These are phyloP conservation scores for Phytophthora podocarpi DNA, from an alignment of 352 stramenopile species.

Conservation along the genomic window DNA sequence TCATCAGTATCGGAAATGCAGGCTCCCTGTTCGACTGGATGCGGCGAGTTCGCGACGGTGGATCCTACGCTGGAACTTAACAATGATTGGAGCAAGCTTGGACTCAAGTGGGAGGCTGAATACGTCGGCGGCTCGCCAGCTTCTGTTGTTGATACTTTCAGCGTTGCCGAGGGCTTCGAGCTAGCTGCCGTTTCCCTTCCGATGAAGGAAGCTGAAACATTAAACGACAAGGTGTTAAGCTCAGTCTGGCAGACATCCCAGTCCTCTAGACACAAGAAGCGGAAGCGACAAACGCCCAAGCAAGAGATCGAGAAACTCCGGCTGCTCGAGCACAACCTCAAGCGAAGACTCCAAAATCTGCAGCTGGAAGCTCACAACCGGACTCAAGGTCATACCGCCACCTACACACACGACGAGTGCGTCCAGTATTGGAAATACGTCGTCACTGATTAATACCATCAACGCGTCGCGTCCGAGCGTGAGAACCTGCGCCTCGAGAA, in stretches of 20 bases:
- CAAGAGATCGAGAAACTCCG: slow-evolving; percentile 13
- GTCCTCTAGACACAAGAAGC: not conserved
- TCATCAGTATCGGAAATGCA: slow-evolving; percentile 13
- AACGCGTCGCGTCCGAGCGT: slow-evolving; percentile 4
- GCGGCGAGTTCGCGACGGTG: not conserved
- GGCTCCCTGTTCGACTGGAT: not conserved
- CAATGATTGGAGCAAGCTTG: slow-evolving; percentile 1
- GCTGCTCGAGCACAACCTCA: slow-evolving; percentile 8
- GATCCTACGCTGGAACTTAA: not conserved
- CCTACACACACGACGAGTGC: no score
- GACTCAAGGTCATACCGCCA: not conserved
- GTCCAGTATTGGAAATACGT: not conserved
- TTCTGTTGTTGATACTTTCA: not conserved
- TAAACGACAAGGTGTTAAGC: no score
- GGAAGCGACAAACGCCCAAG: slow-evolving; percentile 11
- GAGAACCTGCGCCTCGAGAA: slow-evolving; percentile 10
- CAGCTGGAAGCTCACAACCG: not conserved
- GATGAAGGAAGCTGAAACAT: no score
- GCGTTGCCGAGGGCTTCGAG: not conserved
- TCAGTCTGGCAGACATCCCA: no score
- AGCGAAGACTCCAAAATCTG: not conserved
- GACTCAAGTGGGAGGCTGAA: not conserved
- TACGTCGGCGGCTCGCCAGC: not conserved
- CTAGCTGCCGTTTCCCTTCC: not conserved
- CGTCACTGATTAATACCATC: slow-evolving; percentile 6